Percentiles rank a stretch among this genome's conserved stretches.
Evolutionary conservation across 1,284 basidiomycete genomes (phyloP).

Genomic region (Waitea zeae): DNA sequence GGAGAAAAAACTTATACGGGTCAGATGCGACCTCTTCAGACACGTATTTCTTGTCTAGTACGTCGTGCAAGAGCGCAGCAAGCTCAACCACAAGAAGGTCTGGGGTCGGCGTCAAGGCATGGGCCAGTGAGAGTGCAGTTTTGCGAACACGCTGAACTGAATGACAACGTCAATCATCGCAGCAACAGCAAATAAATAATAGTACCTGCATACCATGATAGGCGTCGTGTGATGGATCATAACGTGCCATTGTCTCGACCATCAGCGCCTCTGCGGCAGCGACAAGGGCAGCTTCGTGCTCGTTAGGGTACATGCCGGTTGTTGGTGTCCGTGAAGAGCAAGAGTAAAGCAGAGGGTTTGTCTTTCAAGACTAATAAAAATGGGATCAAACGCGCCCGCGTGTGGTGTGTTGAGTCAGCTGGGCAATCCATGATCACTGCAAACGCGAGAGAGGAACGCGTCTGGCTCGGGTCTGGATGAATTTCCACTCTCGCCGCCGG

Average conservation of each 20-base stretch:
- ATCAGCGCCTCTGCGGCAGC: conserved; percentile 53
- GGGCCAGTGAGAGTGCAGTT: conserved; percentile 56
- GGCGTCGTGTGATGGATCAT: conserved; percentile 84
- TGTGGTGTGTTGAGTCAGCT: too few species aligned
- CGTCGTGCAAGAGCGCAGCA: conserved; percentile 78
- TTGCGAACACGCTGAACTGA: conserved; percentile 69
- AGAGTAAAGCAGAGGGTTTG: neutral
- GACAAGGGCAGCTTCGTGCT: conserved; percentile 25
- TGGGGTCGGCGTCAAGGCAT: conserved; percentile 20
- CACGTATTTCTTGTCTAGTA: conserved; percentile 76
- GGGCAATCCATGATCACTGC: too few species aligned
- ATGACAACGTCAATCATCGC: neutral
- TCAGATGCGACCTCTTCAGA: conserved; percentile 32
- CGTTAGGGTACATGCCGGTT: conserved; percentile 22
- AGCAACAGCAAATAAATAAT: conserved; percentile 3
- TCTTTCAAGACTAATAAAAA: too few species aligned
- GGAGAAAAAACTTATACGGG: conserved; percentile 46
- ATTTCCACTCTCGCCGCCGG: too few species aligned
- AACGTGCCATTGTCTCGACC: conserved; percentile 60
- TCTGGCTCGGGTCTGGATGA: too few species aligned
- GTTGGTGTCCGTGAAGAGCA: too few species aligned
- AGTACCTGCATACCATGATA: conserved; percentile 61
- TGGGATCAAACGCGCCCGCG: too few species aligned
- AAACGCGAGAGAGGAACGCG: too few species aligned
- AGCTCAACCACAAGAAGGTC: conserved; percentile 70